Evolutionary conservation across 2,329 filamentous ascomycete genomes (phyloP), one percentile per base, ranked within the genome.

Genomic region (Myriosclerotinia curreyana): DNA sequence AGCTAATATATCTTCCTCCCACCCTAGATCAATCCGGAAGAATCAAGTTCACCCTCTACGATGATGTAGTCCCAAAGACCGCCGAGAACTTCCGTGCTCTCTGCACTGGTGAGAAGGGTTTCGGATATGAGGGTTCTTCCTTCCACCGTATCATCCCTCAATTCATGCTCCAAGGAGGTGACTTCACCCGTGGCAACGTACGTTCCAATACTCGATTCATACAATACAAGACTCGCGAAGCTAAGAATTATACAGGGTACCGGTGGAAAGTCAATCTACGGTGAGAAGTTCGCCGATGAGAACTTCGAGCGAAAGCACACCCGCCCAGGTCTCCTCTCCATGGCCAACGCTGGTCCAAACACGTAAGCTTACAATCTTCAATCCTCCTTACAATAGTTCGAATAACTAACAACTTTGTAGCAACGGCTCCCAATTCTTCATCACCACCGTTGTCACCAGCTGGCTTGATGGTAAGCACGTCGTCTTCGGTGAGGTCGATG

Each of bases 361-460:
- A 98, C 94, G 86, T 88, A 82, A 79, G 84, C 70, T 53, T 85
- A 86, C 71, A 81, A 79, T 22, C 20, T 31, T 20, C 81, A 80
- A 14, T 79, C 82, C 91, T 75, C 83, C 83, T 74, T 86, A 86
- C 76, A 88, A 91, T 77, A 88, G 88, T 76, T 38, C 31, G 36
- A 59, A 22, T 14, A 8, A 14, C 28, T 81, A 60, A 68, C 46
- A 50, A 36, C 83, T 80, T 34, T 80, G 79, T 68, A 96, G 95
- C 78, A 99, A 99, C 81, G 95, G 95, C 74, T 96, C 91, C 60
- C 95, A 99, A 75, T 99, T 99, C 85, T 99, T 99, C 84, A 82
- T 98, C 72, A 99, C 95, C 56, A 98, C 95, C 20, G 91, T 96
- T 38, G 83, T 88, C n/a, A 98, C 95, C 17, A 93, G 92, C 55